Percentiles rank a stretch among this genome's conserved stretches.
These are phyloP conservation scores for Hemisphaericaspora xylanilytica DNA, from an alignment of 1,139 yeast species.

Conservation along the genomic window DNA sequence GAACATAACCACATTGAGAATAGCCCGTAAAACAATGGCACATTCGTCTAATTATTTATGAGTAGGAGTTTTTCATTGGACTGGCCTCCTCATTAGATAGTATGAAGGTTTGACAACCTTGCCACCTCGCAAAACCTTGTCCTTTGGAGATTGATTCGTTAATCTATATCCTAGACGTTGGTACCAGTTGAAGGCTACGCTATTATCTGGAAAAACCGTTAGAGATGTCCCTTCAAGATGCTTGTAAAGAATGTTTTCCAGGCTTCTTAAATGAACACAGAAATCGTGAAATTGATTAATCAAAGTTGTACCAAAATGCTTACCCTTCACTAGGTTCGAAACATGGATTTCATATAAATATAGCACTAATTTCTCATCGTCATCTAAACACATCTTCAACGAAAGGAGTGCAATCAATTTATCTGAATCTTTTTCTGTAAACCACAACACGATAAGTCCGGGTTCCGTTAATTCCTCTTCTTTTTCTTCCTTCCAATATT, in stretches of 20 bases:
- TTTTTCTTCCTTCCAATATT: conserved; percentile 45
- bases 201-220: conserved; percentile 53
- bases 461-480: conserved; percentile 44
- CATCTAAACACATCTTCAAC: conserved; percentile 35
- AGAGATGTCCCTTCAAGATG: conserved; percentile 34
- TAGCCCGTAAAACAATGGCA: no score
- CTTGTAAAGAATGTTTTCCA: conserved; percentile 7
- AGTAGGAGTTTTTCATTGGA: no score
- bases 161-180: conserved; percentile 33
- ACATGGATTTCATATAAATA: conserved; percentile 59
- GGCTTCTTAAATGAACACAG: conserved; percentile 17
- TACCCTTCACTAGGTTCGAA: conserved; percentile 24
- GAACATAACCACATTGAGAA: no score
- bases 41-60: no score
- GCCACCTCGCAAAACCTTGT: conserved; percentile 38
- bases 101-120: conserved; percentile 40
- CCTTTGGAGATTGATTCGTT: conserved; percentile 44
- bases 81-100: conserved; percentile 22
- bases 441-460: conserved; percentile 41
- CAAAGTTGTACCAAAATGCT: conserved; percentile 33
- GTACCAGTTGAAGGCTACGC: conserved; percentile 45
- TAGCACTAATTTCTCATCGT: conserved; percentile 31
- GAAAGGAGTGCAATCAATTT: conserved; percentile 43
- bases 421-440: conserved; percentile 14
- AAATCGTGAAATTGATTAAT: conserved; percentile 30